Evolutionary conservation across 129 eudicot genomes (phyloP).

Genomic region (Mikania micrantha): DNA sequence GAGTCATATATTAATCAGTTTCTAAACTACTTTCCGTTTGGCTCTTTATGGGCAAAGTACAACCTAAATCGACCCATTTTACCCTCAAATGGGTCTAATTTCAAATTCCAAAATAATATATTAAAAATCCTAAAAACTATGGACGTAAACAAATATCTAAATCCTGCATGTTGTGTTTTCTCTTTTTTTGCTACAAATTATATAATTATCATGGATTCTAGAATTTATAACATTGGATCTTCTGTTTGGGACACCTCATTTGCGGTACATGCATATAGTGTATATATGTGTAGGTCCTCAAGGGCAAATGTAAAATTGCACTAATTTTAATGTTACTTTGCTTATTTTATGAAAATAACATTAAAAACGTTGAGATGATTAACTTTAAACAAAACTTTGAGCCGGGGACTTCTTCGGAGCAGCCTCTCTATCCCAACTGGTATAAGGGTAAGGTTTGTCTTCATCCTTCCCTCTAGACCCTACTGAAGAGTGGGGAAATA

Average conservation of each 20-base stretch:
- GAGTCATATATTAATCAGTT: neutral
- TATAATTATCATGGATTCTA: neutral
- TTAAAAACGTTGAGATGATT: too few relatives aligned
- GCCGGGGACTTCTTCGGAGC: too few relatives aligned
- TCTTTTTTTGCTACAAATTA: neutral
- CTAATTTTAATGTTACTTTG: too few relatives aligned
- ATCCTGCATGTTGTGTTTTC: neutral
- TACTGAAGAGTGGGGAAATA: too few relatives aligned
- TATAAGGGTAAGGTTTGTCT: too few relatives aligned
- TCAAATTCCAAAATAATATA: neutral
- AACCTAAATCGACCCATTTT: neutral
- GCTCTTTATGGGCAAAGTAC: neutral
- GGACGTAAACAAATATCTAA: neutral
- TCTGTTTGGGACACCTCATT: neutral
- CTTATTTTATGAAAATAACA: too few relatives aligned
- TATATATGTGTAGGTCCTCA: too few relatives aligned
- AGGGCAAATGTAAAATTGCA: too few relatives aligned
- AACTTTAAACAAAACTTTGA: too few relatives aligned
- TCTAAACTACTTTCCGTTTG: neutral
- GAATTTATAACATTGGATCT: neutral
- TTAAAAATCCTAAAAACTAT: neutral
- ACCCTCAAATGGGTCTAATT: neutral
- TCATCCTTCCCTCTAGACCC: too few relatives aligned
- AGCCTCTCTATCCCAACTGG: too few relatives aligned
- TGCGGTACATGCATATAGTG: too few relatives aligned